Percentiles rank a stretch among this genome's conserved stretches.
phyloP scores from a whole-genome alignment of 148 eudicot species.

The Euryodendron excelsum region DNA sequence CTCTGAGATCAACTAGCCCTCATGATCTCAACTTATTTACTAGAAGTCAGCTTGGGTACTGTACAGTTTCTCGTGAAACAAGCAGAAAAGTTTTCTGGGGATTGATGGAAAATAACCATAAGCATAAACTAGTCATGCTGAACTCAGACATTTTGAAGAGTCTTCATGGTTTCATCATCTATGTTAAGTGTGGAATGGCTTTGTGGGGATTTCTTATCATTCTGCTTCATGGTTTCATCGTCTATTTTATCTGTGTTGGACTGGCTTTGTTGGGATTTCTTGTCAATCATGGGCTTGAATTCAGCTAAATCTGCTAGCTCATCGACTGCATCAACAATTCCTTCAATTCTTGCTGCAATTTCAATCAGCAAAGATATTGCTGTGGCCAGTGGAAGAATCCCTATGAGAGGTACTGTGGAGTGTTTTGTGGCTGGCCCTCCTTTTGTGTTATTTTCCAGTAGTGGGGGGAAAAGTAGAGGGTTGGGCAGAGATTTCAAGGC shows the following conservation, averaged over 20 bases:
- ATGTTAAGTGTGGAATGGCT: conserved; percentile 27
- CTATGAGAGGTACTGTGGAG: conserved; percentile 35
- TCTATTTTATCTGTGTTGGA: conserved; percentile 27
- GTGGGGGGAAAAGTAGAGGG: conserved; percentile 15
- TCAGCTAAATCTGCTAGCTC: conserved; percentile 56
- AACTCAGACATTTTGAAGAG: conserved; percentile 19
- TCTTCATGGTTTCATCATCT: conserved; percentile 27
- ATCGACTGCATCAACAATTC: conserved; percentile 49
- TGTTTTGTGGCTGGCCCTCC: conserved; percentile 16
- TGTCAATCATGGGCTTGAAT: conserved; percentile 35
- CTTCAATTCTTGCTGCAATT: conserved; percentile 61
- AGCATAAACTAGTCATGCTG: neutral
- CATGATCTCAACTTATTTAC: conserved; percentile 12
- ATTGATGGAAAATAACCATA: neutral
- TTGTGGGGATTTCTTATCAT: conserved; percentile 33
- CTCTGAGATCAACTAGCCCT: conserved; percentile 2
- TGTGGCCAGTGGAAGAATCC: conserved; percentile 67
- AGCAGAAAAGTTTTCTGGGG: neutral
- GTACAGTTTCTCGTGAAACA: conserved; percentile 10
- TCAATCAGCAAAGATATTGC: conserved; percentile 62
- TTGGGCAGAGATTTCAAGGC: conserved; percentile 47
- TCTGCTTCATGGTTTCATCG: conserved; percentile 19
- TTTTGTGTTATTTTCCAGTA: neutral
- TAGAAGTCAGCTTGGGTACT: neutral
- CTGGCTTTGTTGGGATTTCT: conserved; percentile 35